Base-by-base conservation (phyloP, 176 grass and related monocot species). In the Bolboschoenus planiculmis region DNA sequence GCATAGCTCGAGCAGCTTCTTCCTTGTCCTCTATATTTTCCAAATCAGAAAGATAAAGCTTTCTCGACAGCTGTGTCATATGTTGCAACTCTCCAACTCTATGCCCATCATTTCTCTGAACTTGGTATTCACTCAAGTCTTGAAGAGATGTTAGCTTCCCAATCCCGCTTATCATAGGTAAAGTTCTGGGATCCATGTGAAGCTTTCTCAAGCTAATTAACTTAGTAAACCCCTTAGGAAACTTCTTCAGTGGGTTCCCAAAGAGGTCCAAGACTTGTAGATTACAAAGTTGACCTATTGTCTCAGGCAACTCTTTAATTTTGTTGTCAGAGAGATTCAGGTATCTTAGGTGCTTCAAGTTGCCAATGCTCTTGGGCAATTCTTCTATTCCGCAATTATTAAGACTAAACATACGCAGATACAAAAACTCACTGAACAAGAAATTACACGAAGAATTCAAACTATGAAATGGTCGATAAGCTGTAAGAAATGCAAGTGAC, bases 261-360 rank as follows among this genome's bases (percentile, higher is more conserved):
- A 40, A 31, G 7, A 85, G 56, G 86, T 85, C 47, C 37, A 83
- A 59, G 68, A 87, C 24, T 80, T 89, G 83, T 33, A 91, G 53
- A 37, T 84, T 59, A 23, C 70, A 51, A 78, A 94, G 83, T 63
- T 51, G 80, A 60, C 83, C 60, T 26, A 91, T 56, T 37, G 73
- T 86, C 48, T 70, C 85, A 8, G 89, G 92, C 54, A 94, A 54
- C 11, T 64, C 70, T n/a, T 10, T 80, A 23, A 78, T 35, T 15
- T 37, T 43, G 51, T 62, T 89, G 30, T 24, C 54, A 44, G 72
- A 78, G 11, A 91, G 48, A 72, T 76, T 70, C 26, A 94, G 64
- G 79, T 89, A 94, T 46, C 84, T 87, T 6, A 94, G 87, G 85
- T 94, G 85, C 79, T 86, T 75, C 60, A 87, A 72, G 65, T 78